Evolutionary conservation across 192 early-diverging fungal species (phyloP).

Genomic region (Backusella macrospora): DNA sequence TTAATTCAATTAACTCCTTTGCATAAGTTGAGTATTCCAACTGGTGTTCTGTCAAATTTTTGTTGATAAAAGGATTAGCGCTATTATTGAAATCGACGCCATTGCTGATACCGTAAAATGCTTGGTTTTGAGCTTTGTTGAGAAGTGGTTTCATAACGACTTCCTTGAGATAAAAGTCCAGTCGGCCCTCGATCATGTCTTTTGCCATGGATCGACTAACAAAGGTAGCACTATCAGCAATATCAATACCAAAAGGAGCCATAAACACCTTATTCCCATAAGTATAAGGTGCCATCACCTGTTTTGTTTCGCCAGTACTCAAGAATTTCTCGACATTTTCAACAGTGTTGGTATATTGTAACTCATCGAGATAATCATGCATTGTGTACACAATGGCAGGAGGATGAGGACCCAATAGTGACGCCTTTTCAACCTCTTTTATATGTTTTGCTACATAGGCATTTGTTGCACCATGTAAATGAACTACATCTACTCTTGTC

Average conservation of each 20-base stretch:
- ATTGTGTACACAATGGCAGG: slow-evolving; percentile 59
- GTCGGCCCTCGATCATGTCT: slow-evolving; percentile 54
- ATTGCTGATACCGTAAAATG: slow-evolving; percentile 59
- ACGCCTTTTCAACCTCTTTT: slow-evolving; percentile 24
- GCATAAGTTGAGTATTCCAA: slow-evolving; percentile 45
- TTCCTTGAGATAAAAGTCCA: slow-evolving; percentile 61
- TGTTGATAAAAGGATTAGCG: slow-evolving; percentile 51
- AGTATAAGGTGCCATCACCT: slow-evolving; percentile 35
- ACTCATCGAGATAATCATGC: slow-evolving; percentile 63
- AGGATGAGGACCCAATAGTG: slow-evolving; percentile 37
- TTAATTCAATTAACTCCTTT: neutral
- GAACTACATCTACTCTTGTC: slow-evolving; percentile 51
- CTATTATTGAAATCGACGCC: slow-evolving; percentile 50
- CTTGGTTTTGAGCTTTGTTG: slow-evolving; percentile 42
- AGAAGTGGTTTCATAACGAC: slow-evolving; percentile 53
- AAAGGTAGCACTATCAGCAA: slow-evolving; percentile 54
- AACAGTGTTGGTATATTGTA: slow-evolving; percentile 54
- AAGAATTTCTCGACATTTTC: slow-evolving; percentile 54
- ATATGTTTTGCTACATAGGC: slow-evolving; percentile 52
- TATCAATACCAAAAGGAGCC: slow-evolving; percentile 54
- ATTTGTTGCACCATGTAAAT: slow-evolving; percentile 60
- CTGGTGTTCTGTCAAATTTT: slow-evolving; percentile 32
- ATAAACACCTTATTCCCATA: slow-evolving; percentile 54
- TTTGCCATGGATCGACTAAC: slow-evolving; percentile 56
- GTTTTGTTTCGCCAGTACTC: slow-evolving; percentile 37